Conservation (phyloP, 495 filamentous ascomycete genomes). For the Penicillium roqueforti region DNA sequence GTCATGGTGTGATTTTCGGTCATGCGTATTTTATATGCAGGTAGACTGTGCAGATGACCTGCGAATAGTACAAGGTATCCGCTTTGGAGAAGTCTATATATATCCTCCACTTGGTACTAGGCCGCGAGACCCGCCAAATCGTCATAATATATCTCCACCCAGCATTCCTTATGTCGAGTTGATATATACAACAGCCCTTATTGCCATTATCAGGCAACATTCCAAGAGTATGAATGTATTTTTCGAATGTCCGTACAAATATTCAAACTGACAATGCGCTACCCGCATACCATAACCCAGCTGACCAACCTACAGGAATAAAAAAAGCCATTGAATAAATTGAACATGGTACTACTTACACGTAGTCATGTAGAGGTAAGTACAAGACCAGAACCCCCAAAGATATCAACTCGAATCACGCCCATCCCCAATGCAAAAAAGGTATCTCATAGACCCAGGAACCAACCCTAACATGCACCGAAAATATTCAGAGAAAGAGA, state of each 20-base stretch:
- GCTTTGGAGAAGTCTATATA: background rate
- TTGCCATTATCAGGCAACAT: background rate
- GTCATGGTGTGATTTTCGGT: background rate
- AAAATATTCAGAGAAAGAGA: conserved; percentile 8
- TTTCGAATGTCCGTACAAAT: no score
- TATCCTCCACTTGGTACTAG: background rate
- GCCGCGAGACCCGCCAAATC: background rate
- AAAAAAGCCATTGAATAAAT: background rate
- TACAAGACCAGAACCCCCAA: background rate
- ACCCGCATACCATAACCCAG: background rate
- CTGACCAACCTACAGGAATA: background rate
- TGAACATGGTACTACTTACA: background rate
- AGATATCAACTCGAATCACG: conserved; percentile 1
- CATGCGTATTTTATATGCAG: background rate
- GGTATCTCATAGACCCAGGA: background rate
- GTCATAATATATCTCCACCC: background rate
- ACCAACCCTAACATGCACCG: background rate
- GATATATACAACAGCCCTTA: background rate
- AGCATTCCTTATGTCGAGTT: background rate
- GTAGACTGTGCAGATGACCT: background rate
- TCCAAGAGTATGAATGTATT: no score
- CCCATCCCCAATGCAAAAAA: conserved; percentile 11
- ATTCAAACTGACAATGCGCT: no score
- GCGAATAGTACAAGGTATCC: background rate
- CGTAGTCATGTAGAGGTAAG: background rate